Percentiles rank a stretch among this genome's conserved stretches.
These are phyloP conservation scores for Pseudogymnoascus sp. DNA, from an alignment of 2,329 filamentous ascomycete genomes.

Conservation along the genomic window DNA sequence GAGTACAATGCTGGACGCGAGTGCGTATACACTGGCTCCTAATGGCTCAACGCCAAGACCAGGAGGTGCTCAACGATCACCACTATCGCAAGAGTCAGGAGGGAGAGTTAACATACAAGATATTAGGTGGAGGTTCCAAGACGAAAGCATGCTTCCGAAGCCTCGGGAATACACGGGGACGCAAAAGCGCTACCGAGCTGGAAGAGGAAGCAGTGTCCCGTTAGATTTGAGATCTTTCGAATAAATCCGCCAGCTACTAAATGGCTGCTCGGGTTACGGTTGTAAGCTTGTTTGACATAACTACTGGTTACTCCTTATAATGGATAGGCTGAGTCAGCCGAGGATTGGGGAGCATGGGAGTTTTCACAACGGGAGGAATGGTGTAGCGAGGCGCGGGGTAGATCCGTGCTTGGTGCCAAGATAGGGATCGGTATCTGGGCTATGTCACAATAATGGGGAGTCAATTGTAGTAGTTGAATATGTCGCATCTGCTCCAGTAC, in stretches of 20 bases:
- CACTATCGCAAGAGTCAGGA: conserved; percentile 23
- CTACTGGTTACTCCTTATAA: conserved; percentile 7
- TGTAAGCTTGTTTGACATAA: conserved; percentile 6
- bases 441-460: neutral
- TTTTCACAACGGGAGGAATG: neutral
- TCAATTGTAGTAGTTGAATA: neutral
- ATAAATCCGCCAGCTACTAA: conserved; percentile 13
- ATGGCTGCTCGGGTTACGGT: neutral
- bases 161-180: conserved; percentile 73
- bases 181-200: conserved; percentile 74
- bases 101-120: conserved; percentile 60
- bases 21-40: conserved; percentile 61
- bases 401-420: conserved; percentile 6
- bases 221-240: conserved; percentile 59
- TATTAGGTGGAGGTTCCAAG: conserved; percentile 75
- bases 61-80: conserved; percentile 15
- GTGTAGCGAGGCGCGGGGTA: conserved; percentile 7
- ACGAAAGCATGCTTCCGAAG: conserved; percentile 73
- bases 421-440: conserved; percentile 2
- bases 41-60: conserved; percentile 39
- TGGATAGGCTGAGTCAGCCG: conserved; percentile 4
- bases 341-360: neutral
- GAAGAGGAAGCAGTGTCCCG: conserved; percentile 87
- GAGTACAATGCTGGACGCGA: conserved; percentile 63
- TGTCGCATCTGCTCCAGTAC: neutral